Evolutionary conservation across 1,284 basidiomycete genomes (phyloP).

Genomic region (Phylloboletellus chloephorus): DNA sequence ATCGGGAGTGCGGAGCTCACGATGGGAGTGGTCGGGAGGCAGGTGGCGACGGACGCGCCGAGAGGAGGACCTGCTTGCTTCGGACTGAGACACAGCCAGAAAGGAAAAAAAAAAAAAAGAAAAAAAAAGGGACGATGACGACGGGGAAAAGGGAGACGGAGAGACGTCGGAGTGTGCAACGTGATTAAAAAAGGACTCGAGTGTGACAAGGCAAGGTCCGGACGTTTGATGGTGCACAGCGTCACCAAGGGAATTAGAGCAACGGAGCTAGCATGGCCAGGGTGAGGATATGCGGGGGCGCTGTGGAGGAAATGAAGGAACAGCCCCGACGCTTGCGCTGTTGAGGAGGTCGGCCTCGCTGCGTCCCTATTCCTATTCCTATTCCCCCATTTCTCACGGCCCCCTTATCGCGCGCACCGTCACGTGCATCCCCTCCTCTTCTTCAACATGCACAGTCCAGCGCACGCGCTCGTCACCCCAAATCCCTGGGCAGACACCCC

Average conservation of each 20-base stretch:
- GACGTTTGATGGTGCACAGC: background rate
- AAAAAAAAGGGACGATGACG: background rate
- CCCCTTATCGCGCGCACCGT: too few species aligned
- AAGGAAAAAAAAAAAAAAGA: background rate
- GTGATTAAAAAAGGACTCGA: slow-evolving; percentile 16
- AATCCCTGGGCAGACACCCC: slow-evolving; percentile 16
- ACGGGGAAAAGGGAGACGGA: background rate
- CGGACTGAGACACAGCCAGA: too few species aligned
- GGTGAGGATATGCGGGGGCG: background rate
- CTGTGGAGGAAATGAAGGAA: background rate
- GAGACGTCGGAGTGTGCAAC: slow-evolving; percentile 9
- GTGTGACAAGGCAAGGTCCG: slow-evolving; percentile 14
- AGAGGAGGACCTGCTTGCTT: background rate
- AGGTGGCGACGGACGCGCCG: slow-evolving; percentile 1
- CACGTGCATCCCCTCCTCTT: too few species aligned
- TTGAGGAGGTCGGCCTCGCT: background rate
- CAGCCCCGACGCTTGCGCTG: too few species aligned
- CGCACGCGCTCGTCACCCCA: too few species aligned
- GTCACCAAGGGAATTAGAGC: background rate
- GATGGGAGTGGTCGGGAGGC: background rate
- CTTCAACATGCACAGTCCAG: background rate
- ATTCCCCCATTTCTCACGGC: background rate
- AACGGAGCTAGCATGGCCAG: background rate
- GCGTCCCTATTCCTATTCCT: background rate
- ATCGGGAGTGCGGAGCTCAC: slow-evolving; percentile 28